phyloP scores from a whole-genome alignment of 805 yeast species.

The Sporopachydermia lactativora region DNA sequence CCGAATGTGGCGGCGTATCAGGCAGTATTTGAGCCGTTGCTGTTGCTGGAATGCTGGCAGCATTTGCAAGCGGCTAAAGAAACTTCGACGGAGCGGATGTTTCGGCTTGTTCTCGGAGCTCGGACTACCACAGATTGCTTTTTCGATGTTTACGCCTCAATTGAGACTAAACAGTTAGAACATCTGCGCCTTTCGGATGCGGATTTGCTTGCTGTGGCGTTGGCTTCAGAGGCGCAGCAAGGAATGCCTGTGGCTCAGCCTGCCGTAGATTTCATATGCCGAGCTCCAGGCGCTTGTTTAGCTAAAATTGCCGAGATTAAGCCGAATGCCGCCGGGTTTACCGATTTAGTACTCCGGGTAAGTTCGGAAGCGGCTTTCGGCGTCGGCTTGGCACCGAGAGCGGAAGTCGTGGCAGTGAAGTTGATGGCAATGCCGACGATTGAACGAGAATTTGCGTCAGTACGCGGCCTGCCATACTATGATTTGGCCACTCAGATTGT shows the following conservation, averaged over 20 bases:
- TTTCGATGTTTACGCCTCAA: conserved; percentile 71
- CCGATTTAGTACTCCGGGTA: conserved; percentile 66
- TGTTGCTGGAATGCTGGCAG: conserved; percentile 90
- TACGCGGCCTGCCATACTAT: conserved; percentile 71
- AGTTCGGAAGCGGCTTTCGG: conserved; percentile 31
- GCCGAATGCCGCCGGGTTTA: conserved; percentile 43
- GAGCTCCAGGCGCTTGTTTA: conserved; percentile 39
- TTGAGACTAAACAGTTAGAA: conserved; percentile 34
- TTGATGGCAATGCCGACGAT: conserved; percentile 80
- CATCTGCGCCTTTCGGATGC: conserved; percentile 54
- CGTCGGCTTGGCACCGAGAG: conserved; percentile 45
- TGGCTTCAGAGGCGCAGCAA: conserved; percentile 20
- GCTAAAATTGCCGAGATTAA: conserved; percentile 73
- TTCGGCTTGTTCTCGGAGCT: conserved; percentile 59
- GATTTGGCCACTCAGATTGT: conserved; percentile 59
- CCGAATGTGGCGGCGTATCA: conserved; percentile 49
- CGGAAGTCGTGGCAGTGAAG: conserved; percentile 50
- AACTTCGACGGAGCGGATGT: conserved; percentile 38
- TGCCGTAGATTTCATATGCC: conserved; percentile 18
- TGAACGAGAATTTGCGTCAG: conserved; percentile 82
- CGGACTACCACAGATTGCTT: conserved; percentile 76
- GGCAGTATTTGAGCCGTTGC: conserved; percentile 58
- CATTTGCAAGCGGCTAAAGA: conserved; percentile 60
- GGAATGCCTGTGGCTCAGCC: conserved; percentile 16
- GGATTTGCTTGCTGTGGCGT: conserved; percentile 57